phyloP scores from a whole-genome alignment of 1,139 yeast genomes.

The Blastobotrys illinoisensis region DNA sequence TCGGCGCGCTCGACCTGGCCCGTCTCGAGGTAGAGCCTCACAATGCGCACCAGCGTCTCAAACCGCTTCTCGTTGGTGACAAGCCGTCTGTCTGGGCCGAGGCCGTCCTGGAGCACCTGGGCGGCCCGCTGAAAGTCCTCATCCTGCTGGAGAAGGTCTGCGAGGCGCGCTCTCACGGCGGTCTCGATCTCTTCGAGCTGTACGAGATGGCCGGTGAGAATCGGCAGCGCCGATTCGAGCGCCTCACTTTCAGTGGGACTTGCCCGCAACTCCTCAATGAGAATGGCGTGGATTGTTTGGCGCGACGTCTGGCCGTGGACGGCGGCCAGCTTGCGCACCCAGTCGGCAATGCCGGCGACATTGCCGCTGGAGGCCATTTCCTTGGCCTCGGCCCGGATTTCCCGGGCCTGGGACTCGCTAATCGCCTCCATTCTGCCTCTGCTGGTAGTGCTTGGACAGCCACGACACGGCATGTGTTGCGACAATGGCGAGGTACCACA shows the following conservation, averaged over 20 bases:
- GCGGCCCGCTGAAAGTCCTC: constrained; percentile 28
- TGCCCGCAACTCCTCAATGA: neutral
- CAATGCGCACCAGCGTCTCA: constrained; percentile 28
- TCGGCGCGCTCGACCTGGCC: constrained; percentile 32
- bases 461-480: too few relatives aligned
- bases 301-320: neutral
- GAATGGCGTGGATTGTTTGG: neutral
- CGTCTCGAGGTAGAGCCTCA: constrained; percentile 30
- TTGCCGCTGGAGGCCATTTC: neutral
- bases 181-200: constrained; percentile 29
- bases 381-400: neutral
- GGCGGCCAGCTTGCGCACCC: constrained; percentile 9
- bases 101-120: constrained; percentile 25
- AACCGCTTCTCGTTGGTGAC: constrained; percentile 27
- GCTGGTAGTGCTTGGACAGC: too few relatives aligned
- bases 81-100: constrained; percentile 20
- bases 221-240: constrained; percentile 7
- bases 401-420: neutral
- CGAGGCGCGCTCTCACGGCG: constrained; percentile 26
- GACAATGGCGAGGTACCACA: too few relatives aligned
- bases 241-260: neutral
- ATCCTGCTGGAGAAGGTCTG: constrained; percentile 24
- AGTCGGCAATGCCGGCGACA: constrained; percentile 4
- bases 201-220: constrained; percentile 20
- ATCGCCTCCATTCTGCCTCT: neutral